A percentile compares a stretch with the other conserved stretches of the same genome.
Conservation (phyloP, 106 monocot species). For the Agapanthus africanus region DNA sequence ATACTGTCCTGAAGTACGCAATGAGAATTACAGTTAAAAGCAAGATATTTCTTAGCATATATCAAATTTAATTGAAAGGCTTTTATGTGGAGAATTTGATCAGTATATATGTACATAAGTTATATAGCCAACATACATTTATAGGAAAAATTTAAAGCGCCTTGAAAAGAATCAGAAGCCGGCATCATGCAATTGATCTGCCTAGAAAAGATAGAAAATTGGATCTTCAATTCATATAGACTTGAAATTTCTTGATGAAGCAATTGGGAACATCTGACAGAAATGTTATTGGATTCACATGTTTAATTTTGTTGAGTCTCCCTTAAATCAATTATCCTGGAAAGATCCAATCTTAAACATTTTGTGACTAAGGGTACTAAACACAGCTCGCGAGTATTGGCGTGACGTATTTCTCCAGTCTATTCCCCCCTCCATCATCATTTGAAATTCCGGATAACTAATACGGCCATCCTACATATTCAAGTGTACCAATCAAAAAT, state of each 20-base stretch:
- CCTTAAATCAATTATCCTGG: background rate
- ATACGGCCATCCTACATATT: slow-evolving; percentile 70
- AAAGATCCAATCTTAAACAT: slow-evolving; percentile 37
- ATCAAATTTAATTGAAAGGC: background rate
- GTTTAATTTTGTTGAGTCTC: background rate
- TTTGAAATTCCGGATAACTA: slow-evolving; percentile 77
- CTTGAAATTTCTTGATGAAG: background rate
- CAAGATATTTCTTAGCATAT: background rate
- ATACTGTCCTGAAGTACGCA: too few species aligned
- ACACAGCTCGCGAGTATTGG: slow-evolving; percentile 49
- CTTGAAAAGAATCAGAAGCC: background rate
- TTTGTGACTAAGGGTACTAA: slow-evolving; percentile 49
- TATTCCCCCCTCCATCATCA: slow-evolving; percentile 84
- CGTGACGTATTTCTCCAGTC: slow-evolving; percentile 83
- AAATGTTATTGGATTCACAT: background rate
- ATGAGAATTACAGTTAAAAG: too few species aligned
- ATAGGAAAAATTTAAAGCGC: background rate
- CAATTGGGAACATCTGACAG: background rate
- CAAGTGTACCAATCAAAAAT: background rate
- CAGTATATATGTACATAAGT: background rate
- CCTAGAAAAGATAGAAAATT: background rate
- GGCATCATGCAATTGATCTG: background rate
- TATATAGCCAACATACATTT: background rate
- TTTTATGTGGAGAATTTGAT: background rate
- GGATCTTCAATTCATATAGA: background rate